Evolutionary conservation across 2,329 filamentous ascomycete species (phyloP).

Genomic region (Hypoxylon sp.): DNA sequence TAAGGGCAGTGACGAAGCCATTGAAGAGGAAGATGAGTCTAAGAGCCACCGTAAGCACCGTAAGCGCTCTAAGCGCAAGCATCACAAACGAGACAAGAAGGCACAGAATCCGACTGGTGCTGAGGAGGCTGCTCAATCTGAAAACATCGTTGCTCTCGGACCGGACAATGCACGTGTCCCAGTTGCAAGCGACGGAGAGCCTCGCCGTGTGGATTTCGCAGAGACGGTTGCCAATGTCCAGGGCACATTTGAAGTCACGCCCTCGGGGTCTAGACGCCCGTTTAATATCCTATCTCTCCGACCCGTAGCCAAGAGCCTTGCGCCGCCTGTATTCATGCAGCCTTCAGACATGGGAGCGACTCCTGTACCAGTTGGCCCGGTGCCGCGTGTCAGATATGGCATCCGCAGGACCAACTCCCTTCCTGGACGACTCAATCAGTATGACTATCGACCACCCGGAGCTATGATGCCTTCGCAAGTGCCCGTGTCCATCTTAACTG

Average conservation of each 20-base stretch:
- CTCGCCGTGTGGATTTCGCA: constrained; percentile 73
- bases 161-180: constrained; percentile 39
- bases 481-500: constrained; percentile 57
- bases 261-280: constrained; percentile 57
- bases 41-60: constrained; percentile 57
- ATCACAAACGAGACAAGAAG: constrained; percentile 57
- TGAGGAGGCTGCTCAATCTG: constrained; percentile 46
- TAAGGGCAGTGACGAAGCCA: constrained; percentile 61
- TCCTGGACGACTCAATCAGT: constrained; percentile 74
- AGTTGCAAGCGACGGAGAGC: constrained; percentile 57
- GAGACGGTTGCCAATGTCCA: constrained; percentile 49
- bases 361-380: constrained; percentile 59
- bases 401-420: constrained; percentile 82
- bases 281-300: constrained; percentile 73
- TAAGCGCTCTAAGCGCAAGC: constrained; percentile 49
- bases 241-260: constrained; percentile 50
- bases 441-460: constrained; percentile 63
- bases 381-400: constrained; percentile 72
- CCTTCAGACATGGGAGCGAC: constrained; percentile 53
- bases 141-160: constrained; percentile 53
- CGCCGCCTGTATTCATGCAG: constrained; percentile 78
- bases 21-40: constrained; percentile 62
- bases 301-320: constrained; percentile 75
- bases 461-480: constrained; percentile 65
- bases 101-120: constrained; percentile 40